Percentiles rank a stretch among this genome's conserved stretches.
Evolutionary conservation across 768 basidiomycete genomes (phyloP).

Genomic region (Filobasidium floriforme): DNA sequence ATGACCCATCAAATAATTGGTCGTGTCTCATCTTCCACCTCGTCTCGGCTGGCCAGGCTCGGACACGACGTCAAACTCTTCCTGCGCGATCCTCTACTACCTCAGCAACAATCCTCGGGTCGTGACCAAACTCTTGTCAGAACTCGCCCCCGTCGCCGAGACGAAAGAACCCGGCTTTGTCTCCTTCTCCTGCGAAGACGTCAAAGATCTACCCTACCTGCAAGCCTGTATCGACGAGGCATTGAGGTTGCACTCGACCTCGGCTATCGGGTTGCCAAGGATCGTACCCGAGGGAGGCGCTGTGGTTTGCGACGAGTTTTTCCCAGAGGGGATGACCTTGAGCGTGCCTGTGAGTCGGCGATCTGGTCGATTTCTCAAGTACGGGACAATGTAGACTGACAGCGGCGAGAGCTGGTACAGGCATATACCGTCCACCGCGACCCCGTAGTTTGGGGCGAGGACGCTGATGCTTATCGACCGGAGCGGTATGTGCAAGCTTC

Average conservation of each 20-base stretch:
- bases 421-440: constrained; percentile 77
- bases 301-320: constrained; percentile 32
- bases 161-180: constrained; percentile 55
- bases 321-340: constrained; percentile 57
- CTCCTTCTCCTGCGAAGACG: constrained; percentile 55
- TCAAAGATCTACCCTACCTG: constrained; percentile 69
- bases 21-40: too few species aligned
- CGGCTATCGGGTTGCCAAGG: constrained; percentile 73
- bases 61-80: constrained; percentile 90
- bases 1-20: too few species aligned
- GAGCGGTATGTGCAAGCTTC: too few species aligned
- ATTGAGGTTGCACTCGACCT: constrained; percentile 75
- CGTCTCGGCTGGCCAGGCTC: too few species aligned
- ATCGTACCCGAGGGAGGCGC: constrained; percentile 53
- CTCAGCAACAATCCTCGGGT: constrained; percentile 61
- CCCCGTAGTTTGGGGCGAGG: constrained; percentile 64
- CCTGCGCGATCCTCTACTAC: constrained; percentile 80
- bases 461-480: constrained; percentile 65
- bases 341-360: constrained; percentile 44
- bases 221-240: constrained; percentile 82
- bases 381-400: constrained; percentile 54
- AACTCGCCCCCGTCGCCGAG: constrained; percentile 57
- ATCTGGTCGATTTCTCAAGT: constrained; percentile 55
- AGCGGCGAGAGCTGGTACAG: constrained; percentile 51
- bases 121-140: constrained; percentile 66